Evolutionary conservation across 129 eudicot species (phyloP), one percentile per base, ranked within the genome.

Genomic region (Lactuca saligna): DNA sequence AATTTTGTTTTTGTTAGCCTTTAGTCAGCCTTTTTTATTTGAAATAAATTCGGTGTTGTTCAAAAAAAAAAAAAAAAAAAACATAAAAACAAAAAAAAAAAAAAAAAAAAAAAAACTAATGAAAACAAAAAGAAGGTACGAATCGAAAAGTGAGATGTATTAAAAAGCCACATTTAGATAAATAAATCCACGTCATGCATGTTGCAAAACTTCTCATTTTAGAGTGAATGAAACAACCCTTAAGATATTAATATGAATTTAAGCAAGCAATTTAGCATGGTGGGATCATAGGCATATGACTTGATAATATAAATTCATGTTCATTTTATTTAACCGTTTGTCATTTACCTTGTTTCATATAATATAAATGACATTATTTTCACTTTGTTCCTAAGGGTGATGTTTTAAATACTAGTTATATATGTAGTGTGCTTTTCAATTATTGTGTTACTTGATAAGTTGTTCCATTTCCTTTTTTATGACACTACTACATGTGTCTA

Each of bases 221-320:
- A 53, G 51, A 72, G 78, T 15, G 50, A 65, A 65, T 42, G 60
- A 58, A 74, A 46, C 72, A 74, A 31, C 17, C 78, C 31, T 63
- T 64, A 48, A 49, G 60, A 61, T 37, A 68, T 48, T 61, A 49
- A 67, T 66, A 67, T 75, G 68, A 66, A 66, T 41, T 3, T 44
- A 48, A 75, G 58, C 73, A 66, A 74, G 57, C 78, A 74, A 64
- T 74, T 0, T 59, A 68, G 80, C 69, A 68, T 75, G 75, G 80
- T 68, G 74, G 74, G 80, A 75, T 68, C 74, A 68, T 38, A 67
- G 34, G 74, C 75, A 61, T 68, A 75, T 75, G 80, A 54, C 62
- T 33, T 66, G 49, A 66, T 48, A 56, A 57, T 12, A n/a, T 15
- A 61, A 10, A 60, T 34, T 60, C 38, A 60, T 60, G 25, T 33